A percentile compares a stretch with the other conserved stretches of the same genome.
phyloP scores from a whole-genome alignment of 257 asterid species.

The Penstemon newberryi region DNA sequence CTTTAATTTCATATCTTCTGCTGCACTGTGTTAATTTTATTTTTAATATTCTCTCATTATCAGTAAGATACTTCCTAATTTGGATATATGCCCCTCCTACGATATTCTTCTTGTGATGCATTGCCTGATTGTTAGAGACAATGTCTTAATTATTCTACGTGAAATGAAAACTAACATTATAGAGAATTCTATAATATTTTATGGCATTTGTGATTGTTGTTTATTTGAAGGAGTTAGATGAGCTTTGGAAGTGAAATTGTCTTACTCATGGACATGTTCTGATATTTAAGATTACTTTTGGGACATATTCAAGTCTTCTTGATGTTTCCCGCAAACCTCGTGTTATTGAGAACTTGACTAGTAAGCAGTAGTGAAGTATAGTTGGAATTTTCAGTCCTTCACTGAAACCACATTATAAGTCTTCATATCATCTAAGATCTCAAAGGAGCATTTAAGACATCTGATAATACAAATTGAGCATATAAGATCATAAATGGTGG shows the following conservation, averaged over 20 bases:
- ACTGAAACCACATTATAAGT: not conserved
- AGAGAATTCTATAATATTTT: not conserved
- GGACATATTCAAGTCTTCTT: no score
- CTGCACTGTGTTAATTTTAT: not conserved
- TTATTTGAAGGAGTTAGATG: not conserved
- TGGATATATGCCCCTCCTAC: not conserved
- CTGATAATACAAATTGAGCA: no score
- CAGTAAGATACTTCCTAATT: slow-evolving; percentile 6
- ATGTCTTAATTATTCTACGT: slow-evolving; percentile 5
- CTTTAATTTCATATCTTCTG: slow-evolving; percentile 1
- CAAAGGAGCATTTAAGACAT: no score
- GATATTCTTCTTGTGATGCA: not conserved
- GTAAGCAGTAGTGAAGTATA: not conserved
- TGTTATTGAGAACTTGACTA: not conserved
- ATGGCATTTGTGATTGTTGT: not conserved
- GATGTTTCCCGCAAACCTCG: not conserved
- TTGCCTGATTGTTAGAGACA: slow-evolving; percentile 11
- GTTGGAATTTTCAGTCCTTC: not conserved
- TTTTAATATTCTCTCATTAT: not conserved
- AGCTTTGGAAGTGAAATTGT: not conserved
- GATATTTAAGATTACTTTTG: not conserved
- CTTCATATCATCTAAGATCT: no score
- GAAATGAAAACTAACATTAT: not conserved
- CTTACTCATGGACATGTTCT: slow-evolving; percentile 3
- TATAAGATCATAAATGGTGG: not conserved